phyloP scores from a whole-genome alignment of 805 yeast species.

The Priceomyces castillae region DNA sequence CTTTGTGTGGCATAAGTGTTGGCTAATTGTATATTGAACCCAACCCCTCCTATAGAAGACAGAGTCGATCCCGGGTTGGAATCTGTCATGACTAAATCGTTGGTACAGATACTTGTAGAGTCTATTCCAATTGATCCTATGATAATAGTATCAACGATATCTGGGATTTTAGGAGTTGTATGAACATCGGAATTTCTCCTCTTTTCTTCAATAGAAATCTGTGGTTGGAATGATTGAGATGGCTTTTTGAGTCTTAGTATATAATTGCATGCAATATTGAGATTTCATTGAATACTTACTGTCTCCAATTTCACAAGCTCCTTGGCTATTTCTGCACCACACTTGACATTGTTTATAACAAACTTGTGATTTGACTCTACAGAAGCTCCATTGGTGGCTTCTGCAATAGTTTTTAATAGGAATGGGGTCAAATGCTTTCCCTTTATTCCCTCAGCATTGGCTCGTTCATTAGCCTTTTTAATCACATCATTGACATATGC shows the following conservation, averaged over 20 bases:
- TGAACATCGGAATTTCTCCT: not conserved
- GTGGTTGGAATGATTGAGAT: conserved; percentile 5
- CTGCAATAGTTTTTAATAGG: conserved; percentile 60
- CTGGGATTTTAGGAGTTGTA: not conserved
- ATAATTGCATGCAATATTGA: not conserved
- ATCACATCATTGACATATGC: conserved; percentile 55
- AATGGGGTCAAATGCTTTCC: conserved; percentile 86
- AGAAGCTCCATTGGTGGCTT: conserved; percentile 66
- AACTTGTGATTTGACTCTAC: conserved; percentile 70
- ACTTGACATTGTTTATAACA: conserved; percentile 70
- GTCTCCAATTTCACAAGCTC: conserved; percentile 41
- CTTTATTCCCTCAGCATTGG: conserved; percentile 46
- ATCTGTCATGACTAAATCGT: conserved; percentile 40
- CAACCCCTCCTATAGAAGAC: conserved; percentile 79
- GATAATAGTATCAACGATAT: conserved; percentile 37
- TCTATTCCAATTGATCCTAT: conserved; percentile 81
- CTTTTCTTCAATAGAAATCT: conserved; percentile 1
- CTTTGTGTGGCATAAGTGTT: conserved; percentile 31
- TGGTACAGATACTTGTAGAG: conserved; percentile 50
- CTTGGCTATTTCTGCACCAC: conserved; percentile 66
- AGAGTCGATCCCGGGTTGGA: conserved; percentile 68
- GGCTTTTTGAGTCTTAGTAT: not conserved
- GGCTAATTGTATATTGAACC: conserved; percentile 73
- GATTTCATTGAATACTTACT: conserved; percentile 6
- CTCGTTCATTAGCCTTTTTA: conserved; percentile 55